A percentile compares a stretch with the other conserved stretches of the same genome.
Evolutionary conservation across 805 yeast species (phyloP).

Genomic region (Kazachstania kunashirensis): DNA sequence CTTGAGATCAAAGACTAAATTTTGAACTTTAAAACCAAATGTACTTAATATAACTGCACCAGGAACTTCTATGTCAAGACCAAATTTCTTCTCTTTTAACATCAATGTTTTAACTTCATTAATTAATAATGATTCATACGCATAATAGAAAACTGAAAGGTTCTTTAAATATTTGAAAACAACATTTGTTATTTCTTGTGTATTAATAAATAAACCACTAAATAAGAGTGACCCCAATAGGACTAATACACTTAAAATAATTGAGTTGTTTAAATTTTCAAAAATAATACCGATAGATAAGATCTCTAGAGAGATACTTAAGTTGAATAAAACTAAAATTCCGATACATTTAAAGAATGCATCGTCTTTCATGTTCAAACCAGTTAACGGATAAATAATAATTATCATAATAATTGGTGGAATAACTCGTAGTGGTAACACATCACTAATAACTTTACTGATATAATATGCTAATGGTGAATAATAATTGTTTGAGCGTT

Average conservation of each 20-base stretch:
- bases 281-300: slow-evolving; percentile 80
- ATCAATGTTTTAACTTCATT: slow-evolving; percentile 86
- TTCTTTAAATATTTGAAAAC: slow-evolving; percentile 69
- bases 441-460: slow-evolving; percentile 82
- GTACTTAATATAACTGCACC: slow-evolving; percentile 95
- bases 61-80: slow-evolving; percentile 89
- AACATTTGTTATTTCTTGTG: slow-evolving; percentile 47
- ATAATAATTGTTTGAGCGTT: slow-evolving; percentile 90
- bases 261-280: slow-evolving; percentile 86
- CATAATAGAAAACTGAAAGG: slow-evolving; percentile 87
- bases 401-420: slow-evolving; percentile 80
- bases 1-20: slow-evolving; percentile 55
- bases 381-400: slow-evolving; percentile 83
- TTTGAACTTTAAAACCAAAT: slow-evolving; percentile 84
- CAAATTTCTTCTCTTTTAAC: slow-evolving; percentile 80
- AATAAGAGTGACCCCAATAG: slow-evolving; percentile 77
- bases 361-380: slow-evolving; percentile 68
- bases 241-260: slow-evolving; percentile 75
- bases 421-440: slow-evolving; percentile 82
- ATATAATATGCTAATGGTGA: slow-evolving; percentile 76
- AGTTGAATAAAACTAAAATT: slow-evolving; percentile 71
- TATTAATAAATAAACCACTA: slow-evolving; percentile 89
- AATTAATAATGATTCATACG: slow-evolving; percentile 84
- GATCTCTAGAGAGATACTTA: slow-evolving; percentile 77
- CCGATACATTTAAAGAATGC: slow-evolving; percentile 62